phyloP scores from a whole-genome alignment of 495 filamentous ascomycete species.

The Melanomma pulvis-pyrius region DNA sequence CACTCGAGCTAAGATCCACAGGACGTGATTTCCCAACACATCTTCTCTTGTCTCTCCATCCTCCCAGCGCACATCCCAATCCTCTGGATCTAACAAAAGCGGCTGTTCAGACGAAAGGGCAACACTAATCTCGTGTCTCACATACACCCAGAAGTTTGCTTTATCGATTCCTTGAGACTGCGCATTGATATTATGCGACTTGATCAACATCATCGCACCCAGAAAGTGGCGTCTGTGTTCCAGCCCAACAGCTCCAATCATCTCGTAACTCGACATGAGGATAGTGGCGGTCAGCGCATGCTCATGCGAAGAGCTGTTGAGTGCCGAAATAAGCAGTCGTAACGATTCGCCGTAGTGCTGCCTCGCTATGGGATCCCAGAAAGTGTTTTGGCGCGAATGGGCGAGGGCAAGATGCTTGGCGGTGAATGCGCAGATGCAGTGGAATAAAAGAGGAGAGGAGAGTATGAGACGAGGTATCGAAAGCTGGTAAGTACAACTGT shows the following conservation, averaged over 20 bases:
- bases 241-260: slow-evolving; percentile 25
- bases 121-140: slow-evolving; percentile 37
- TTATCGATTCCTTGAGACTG: slow-evolving; percentile 25
- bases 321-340: slow-evolving; percentile 20
- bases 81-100: slow-evolving; percentile 16
- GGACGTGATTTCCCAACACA: slow-evolving; percentile 29
- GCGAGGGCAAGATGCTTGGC: slow-evolving; percentile 36
- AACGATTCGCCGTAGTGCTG: slow-evolving; percentile 36
- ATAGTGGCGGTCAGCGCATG: slow-evolving; percentile 37
- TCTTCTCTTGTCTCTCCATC: slow-evolving; percentile 30
- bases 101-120: slow-evolving; percentile 35
- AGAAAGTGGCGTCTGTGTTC: slow-evolving; percentile 35
- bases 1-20: slow-evolving; percentile 25
- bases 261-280: slow-evolving; percentile 39
- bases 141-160: slow-evolving; percentile 41
- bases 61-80: slow-evolving; percentile 31
- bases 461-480: slow-evolving; percentile 26
- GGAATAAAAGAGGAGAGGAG: slow-evolving; percentile 27
- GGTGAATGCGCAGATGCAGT: slow-evolving; percentile 35
- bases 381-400: background rate
- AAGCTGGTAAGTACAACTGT: slow-evolving; percentile 30
- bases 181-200: slow-evolving; percentile 21
- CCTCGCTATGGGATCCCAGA: slow-evolving; percentile 30
- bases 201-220: slow-evolving; percentile 30
- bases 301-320: slow-evolving; percentile 17